Evolutionary conservation across 1,139 yeast species (phyloP), one percentile per base, ranked within the genome.

Genomic region (Pichia sp.): DNA sequence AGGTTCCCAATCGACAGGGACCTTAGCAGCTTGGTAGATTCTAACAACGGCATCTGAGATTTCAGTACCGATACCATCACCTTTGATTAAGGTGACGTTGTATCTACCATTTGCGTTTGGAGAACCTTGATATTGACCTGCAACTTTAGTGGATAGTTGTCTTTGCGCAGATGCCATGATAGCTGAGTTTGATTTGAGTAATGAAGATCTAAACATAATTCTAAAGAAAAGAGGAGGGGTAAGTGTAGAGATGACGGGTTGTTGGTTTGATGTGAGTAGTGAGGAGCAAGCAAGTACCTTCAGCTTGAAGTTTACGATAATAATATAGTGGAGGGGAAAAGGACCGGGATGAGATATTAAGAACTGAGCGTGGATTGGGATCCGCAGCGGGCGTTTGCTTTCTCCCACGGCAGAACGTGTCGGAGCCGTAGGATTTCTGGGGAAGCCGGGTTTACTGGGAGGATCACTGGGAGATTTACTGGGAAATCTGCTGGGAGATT

Each of bases 11-110:
- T 85, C 94, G 63, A 92, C 83, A 57, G 98, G 98, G 47, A 90
- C 95, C 46, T 86, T 72, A 51, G 97, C 97, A 58, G 97, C 97
- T 51, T 82, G 74, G 72, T 87, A 92, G 63, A 90, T 89, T 57
- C 84, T 80, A 76, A 88, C 86, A 60, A 90, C 96, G 47, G 97
- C 87, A 66, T 85, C 80, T 56, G 97, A 86, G 67, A 92, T 92
- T 72, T 92, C 98, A 49, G 84, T 79, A 60, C 98, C 98, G 61
- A 92, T 90, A 75, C 98, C 98, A 67, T 92, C 98, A 71, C 98
- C 98, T 73, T 90, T 97, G 64, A 92, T 92, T 74, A 92, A 76
- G 49, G 98, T 90, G 56, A 92, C 98, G 51, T 89, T 81, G 74
- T 83, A 92, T 65, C 86, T 83, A 57, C 92, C 92, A 50, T 79